Base-by-base conservation (phyloP, 768 basidiomycete genomes). In the Phanerochaete sordida region DNA sequence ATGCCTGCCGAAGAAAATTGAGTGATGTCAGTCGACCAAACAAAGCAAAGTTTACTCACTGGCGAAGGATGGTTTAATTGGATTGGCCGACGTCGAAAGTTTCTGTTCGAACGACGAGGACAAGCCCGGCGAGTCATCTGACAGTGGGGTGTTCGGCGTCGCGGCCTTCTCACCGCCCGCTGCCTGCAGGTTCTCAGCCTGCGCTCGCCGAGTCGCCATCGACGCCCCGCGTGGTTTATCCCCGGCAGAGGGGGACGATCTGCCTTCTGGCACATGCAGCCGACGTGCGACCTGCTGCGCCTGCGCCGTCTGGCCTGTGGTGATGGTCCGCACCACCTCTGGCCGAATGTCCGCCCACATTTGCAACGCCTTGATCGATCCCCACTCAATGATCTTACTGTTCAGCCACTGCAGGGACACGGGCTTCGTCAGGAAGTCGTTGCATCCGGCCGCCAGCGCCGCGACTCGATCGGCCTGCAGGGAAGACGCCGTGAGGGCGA, bases 351-450 rank as follows among this genome's bases (percentile, higher is more conserved):
- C 91, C 12, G 91, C 92, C 88, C 91, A 94, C 90, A 93, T 93
- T 70, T 93, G 91, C 58, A 94, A 70, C 5, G 91, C 91, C 71
- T 94, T 94, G 76, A 99, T 98, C 2, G 93, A 96, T 0, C 97
- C 97, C 97, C 97, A 99, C 73, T 99, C 97, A 62, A 96, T 92
- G 70, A 98, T 95, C 79, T 99, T 99, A 77, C 88, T 92, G 71
- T 98, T 94, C 54, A 99, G 78, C 97, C 97, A 99, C 47, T 89
- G 80, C 28, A 97, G 78, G 7, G 92, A 93, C 30, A 99, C 96
- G 0, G 97, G 97, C 69, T 99, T 99, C 44, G 95, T 98, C 51
- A 99, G 74, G 75, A 98, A 99, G 72, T 99, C 97, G 68, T 99
- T 98, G 76, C 97, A 99, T 6, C 97, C 97, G 1, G 97, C 97